Base-by-base conservation (phyloP, 2,329 filamentous ascomycete genomes). In the Aspergillus hiratsukae region DNA sequence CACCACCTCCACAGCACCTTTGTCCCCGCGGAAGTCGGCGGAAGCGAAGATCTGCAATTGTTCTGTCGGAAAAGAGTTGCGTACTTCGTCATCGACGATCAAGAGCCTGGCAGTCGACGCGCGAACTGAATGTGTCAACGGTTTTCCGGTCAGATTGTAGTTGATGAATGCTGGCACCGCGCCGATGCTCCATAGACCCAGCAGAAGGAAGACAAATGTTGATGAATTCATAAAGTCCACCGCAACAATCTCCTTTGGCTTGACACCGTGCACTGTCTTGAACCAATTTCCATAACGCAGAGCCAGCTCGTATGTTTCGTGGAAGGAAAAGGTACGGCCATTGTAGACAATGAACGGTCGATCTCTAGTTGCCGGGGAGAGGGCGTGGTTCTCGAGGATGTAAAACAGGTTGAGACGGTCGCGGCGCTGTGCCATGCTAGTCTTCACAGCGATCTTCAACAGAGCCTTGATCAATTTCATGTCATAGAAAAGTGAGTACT, bases 81-180 rank as follows among this genome's bases (percentile, higher is more conserved):
- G 80, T 6, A 90, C 78, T 19, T 85, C 80, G 3, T 87, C 82
- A 62, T 94, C 91, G 9, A 93, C 80, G 21, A 96, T 70, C 55
- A 92, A 76, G 2, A 95, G 67, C 9, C 81, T 81, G 0, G 89
- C 79, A 0, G 82, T 85, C 1, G 89, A 87, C 1, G 85, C 83
- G 61, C 81, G 82, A 48, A 95, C 78, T 63, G 89, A 93, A 72
- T 96, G 91, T 3, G 83, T 72, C 59, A 96, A 77, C 0, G 90
- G 81, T 28, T 87, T 83, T 11, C 86, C 87, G 0, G 82, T 81
- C 50, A 96, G 76, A 69, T 94, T 94, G 74, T 92, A 93, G 74
- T 96, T 96, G 75, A 96, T 88, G 64, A 94, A 90, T 0, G 91
- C 91, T 0, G 91, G 90, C 55, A 86, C 86, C 0, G 89, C 91